phyloP scores from a whole-genome alignment of 257 asterid species.

The Solanum ahanhuiri region DNA sequence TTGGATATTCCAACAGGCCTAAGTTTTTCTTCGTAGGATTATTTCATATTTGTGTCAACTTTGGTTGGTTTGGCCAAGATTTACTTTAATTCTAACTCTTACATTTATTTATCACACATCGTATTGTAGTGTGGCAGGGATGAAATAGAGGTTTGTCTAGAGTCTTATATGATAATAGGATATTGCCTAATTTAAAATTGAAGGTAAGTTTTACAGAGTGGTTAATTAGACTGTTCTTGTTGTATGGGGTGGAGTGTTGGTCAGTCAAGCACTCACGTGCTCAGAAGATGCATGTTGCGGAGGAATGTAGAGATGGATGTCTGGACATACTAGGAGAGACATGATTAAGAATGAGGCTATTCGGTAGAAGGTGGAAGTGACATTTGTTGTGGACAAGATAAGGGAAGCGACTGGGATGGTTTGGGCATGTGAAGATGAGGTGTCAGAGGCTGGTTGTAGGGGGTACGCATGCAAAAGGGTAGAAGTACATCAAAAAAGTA shows the following conservation, averaged over 20 bases:
- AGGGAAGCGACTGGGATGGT: neutral
- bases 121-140: neutral
- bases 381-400: neutral
- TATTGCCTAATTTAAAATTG: no score
- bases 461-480: no score
- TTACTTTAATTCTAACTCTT: neutral
- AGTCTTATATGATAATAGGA: neutral
- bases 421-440: neutral
- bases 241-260: neutral
- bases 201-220: neutral
- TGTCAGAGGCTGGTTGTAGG: no score
- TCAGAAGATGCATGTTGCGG: fast-evolving
- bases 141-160: no score
- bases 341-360: no score
- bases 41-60: neutral
- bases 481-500: no score
- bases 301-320: neutral
- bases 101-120: no score
- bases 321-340: fast-evolving
- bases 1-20: neutral
- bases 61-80: neutral
- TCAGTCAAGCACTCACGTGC: neutral
- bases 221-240: no score
- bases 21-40: neutral
- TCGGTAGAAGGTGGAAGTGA: neutral